Percentiles rank a stretch among this genome's conserved stretches.
phyloP scores from a whole-genome alignment of 1,139 yeast species.

The Lodderomyces theae region DNA sequence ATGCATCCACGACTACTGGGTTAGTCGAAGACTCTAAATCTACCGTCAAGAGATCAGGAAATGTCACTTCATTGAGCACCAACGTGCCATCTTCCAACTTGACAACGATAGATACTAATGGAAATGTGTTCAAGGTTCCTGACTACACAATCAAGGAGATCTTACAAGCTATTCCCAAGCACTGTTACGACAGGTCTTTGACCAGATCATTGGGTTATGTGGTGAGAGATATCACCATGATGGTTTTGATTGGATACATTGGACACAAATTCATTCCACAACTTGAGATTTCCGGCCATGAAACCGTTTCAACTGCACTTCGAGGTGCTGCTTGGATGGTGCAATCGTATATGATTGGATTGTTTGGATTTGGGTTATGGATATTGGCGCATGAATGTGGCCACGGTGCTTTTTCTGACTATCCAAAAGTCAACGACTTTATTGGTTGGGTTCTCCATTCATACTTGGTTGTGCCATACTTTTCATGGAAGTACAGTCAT shows the following conservation, averaged over 20 bases:
- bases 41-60: constrained; percentile 22
- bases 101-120: constrained; percentile 58
- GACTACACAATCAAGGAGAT: constrained; percentile 73
- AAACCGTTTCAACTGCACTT: constrained; percentile 20
- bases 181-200: constrained; percentile 68
- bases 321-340: constrained; percentile 41
- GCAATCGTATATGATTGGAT: constrained; percentile 51
- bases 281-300: constrained; percentile 23
- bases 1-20: constrained; percentile 14
- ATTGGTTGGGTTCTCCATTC: constrained; percentile 86
- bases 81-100: constrained; percentile 25
- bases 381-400: constrained; percentile 91
- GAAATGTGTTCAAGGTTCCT: constrained; percentile 68
- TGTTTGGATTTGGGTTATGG: constrained; percentile 80
- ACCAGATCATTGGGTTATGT: constrained; percentile 60
- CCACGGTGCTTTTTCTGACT: constrained; percentile 79
- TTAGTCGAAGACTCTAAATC: constrained; percentile 5
- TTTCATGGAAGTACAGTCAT: constrained; percentile 82
- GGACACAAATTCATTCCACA: constrained; percentile 52
- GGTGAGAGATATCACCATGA: constrained; percentile 56
- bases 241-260: constrained; percentile 49
- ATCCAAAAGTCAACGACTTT: constrained; percentile 63
- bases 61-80: constrained; percentile 21
- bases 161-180: constrained; percentile 68
- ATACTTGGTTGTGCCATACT: constrained; percentile 74